phyloP scores from a whole-genome alignment of 1,284 basidiomycete genomes.

The Malassezia japonica region DNA sequence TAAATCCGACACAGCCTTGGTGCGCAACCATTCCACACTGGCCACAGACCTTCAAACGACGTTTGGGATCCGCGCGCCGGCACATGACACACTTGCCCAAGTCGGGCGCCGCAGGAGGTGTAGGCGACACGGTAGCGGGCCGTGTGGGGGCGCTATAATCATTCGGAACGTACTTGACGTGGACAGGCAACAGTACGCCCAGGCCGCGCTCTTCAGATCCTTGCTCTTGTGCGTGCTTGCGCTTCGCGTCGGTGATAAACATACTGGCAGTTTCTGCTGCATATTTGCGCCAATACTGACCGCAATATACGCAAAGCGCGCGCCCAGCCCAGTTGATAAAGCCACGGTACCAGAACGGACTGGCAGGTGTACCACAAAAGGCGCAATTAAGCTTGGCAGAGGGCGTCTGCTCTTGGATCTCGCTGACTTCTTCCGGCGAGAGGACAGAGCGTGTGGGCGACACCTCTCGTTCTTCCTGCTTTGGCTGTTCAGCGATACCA shows the following conservation, averaged over 20 bases:
- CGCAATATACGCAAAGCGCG: conserved; percentile 39
- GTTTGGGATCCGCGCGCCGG: conserved; percentile 37
- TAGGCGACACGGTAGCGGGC: neutral
- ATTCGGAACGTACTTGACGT: neutral
- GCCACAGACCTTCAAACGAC: conserved; percentile 34
- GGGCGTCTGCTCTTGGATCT: neutral
- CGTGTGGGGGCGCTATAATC: neutral
- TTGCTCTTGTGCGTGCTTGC: conserved; percentile 37
- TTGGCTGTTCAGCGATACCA: neutral
- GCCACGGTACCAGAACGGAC: conserved; percentile 42
- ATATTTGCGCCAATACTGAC: conserved; percentile 47
- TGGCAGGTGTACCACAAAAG: conserved; percentile 35
- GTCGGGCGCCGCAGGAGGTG: neutral
- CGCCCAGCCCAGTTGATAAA: conserved; percentile 29
- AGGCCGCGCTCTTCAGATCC: conserved; percentile 27
- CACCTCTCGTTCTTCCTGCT: conserved; percentile 1
- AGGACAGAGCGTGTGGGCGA: conserved; percentile 8
- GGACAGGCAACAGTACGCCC: conserved; percentile 4
- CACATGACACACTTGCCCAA: conserved; percentile 34
- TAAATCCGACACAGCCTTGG: conserved; percentile 39
- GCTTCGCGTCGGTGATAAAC: conserved; percentile 14
- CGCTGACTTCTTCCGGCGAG: neutral
- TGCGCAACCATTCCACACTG: conserved; percentile 41
- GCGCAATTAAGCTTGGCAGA: conserved; percentile 19
- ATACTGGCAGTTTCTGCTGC: conserved; percentile 34